A percentile compares a stretch with the other conserved stretches of the same genome.
Conservation (phyloP, 2,329 filamentous ascomycete species). For the Verticillium tricorpus region DNA sequence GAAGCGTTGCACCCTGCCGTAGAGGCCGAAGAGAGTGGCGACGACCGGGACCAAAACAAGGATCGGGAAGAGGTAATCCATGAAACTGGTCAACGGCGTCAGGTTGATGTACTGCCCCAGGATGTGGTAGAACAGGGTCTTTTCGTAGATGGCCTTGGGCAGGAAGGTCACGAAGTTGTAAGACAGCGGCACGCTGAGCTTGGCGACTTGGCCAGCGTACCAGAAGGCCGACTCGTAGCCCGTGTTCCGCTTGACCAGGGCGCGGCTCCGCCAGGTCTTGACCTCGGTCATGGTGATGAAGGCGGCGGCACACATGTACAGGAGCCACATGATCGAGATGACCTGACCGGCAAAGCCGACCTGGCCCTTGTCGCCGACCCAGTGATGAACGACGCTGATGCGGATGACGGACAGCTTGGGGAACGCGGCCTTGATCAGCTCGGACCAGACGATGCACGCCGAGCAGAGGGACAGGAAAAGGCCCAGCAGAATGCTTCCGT, state of each 20-base stretch:
- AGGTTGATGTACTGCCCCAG: conserved; percentile 79
- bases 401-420: conserved; percentile 69
- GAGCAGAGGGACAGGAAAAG: conserved; percentile 69
- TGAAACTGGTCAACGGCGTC: conserved; percentile 75
- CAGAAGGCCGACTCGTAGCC: conserved; percentile 92
- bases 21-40: conserved; percentile 84
- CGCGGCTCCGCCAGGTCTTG: conserved; percentile 95
- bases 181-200: conserved; percentile 83
- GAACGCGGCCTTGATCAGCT: conserved; percentile 79
- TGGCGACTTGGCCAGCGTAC: conserved; percentile 90
- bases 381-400: conserved; percentile 69
- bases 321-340: conserved; percentile 80
- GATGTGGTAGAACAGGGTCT: conserved; percentile 84
- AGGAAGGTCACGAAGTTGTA: conserved; percentile 97
- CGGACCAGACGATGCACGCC: conserved; percentile 84
- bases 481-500: conserved; percentile 60
- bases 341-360: conserved; percentile 85
- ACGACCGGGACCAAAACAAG: conserved; percentile 82
- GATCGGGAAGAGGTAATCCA: conserved; percentile 84
- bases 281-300: conserved; percentile 85
- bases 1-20: conserved; percentile 71
- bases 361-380: conserved; percentile 63
- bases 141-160: conserved; percentile 63
- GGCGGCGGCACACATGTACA: conserved; percentile 93
- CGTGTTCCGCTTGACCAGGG: conserved; percentile 84